Conservation (phyloP, 2,329 filamentous ascomycete species). For the Neopestalotiopsis sp. region DNA sequence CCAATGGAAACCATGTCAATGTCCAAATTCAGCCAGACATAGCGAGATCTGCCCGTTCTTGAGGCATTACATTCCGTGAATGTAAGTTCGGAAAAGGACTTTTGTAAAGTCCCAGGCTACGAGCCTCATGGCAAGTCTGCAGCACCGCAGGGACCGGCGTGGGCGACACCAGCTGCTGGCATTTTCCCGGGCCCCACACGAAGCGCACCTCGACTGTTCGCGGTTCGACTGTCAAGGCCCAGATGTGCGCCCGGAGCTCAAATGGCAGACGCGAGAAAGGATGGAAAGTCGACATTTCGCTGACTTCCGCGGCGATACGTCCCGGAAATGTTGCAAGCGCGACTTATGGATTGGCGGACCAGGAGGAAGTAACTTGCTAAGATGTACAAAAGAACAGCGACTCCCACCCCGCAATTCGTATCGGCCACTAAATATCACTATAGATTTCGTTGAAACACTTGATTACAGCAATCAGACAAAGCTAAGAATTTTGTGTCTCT, state of each 20-base stretch:
- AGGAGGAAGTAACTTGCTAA: too few species aligned
- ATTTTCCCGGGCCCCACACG: not conserved
- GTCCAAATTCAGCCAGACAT: slow-evolving; percentile 28
- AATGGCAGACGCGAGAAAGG: slow-evolving; percentile 11
- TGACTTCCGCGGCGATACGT: too few species aligned
- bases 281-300: slow-evolving; percentile 4
- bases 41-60: slow-evolving; percentile 1
- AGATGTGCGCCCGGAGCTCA: slow-evolving; percentile 9
- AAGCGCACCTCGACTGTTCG: slow-evolving; percentile 23
- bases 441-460: too few species aligned
- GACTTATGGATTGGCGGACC: too few species aligned
- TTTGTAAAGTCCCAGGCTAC: slow-evolving; percentile 24
- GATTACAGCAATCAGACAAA: too few species aligned
- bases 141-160: slow-evolving; percentile 25
- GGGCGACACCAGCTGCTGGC: slow-evolving; percentile 16
- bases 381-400: too few species aligned
- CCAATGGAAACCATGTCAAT: slow-evolving; percentile 28
- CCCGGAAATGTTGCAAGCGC: too few species aligned
- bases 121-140: slow-evolving; percentile 27
- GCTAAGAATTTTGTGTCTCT: too few species aligned
- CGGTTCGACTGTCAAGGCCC: slow-evolving; percentile 15
- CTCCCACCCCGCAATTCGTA: too few species aligned
- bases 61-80: not conserved
- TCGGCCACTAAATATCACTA: too few species aligned
- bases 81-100: slow-evolving; percentile 22